Conservation (phyloP, 2,329 filamentous ascomycete species). For the Phyllosticta citribraziliensis region DNA sequence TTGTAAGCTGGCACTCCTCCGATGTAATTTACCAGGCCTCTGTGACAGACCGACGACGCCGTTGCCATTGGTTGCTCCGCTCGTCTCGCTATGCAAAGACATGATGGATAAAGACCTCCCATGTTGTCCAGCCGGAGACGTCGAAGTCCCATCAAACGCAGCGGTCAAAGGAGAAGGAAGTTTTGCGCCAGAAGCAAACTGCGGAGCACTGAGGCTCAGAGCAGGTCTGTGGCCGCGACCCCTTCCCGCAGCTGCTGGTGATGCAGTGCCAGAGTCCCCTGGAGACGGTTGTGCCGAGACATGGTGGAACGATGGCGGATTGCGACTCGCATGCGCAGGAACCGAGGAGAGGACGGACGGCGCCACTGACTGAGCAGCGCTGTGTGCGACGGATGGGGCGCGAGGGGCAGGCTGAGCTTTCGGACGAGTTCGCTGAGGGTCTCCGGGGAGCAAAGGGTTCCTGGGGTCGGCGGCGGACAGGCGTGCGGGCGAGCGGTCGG, state of each 20-base stretch:
- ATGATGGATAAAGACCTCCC: constrained; percentile 41
- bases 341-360: constrained; percentile 29
- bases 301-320: constrained; percentile 19
- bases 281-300: not conserved
- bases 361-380: constrained; percentile 16
- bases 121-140: constrained; percentile 23
- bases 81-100: constrained; percentile 23
- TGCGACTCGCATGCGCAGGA: constrained; percentile 5
- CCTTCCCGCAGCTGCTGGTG: constrained; percentile 1
- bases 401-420: constrained; percentile 13
- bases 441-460: not conserved
- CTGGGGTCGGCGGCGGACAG: constrained; percentile 16
- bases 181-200: not conserved
- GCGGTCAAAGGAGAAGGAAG: constrained; percentile 1
- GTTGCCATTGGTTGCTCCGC: not conserved
- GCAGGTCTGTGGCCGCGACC: constrained; percentile 54
- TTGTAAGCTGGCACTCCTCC: constrained; percentile 72
- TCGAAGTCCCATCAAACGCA: constrained; percentile 17
- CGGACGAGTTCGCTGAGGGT: constrained; percentile 6
- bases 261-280: constrained; percentile 4
- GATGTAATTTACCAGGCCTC: constrained; percentile 56
- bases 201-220: constrained; percentile 46
- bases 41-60: constrained; percentile 14
- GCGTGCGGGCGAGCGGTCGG: constrained; percentile 23
- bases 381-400: constrained; percentile 17